Evolutionary conservation across 306 rosid species (phyloP).

Genomic region (Cicer cuneatum): DNA sequence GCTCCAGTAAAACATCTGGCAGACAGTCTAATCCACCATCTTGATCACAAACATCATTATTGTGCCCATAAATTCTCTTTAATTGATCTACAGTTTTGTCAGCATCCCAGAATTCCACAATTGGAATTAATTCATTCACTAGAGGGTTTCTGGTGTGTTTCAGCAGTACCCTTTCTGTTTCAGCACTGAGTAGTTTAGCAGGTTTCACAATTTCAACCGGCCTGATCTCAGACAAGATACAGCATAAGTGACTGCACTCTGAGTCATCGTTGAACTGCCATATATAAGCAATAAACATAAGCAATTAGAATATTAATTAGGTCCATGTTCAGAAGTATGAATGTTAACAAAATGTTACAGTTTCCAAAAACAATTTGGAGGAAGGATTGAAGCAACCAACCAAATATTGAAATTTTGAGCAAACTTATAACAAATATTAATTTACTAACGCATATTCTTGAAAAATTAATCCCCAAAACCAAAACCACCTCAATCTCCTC

Average conservation of each 20-base stretch:
- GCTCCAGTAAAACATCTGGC: conserved; percentile 77
- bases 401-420: conserved; percentile 30
- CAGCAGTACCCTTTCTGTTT: conserved; percentile 75
- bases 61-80: conserved; percentile 54
- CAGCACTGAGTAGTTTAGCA: conserved; percentile 74
- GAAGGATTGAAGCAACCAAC: conserved; percentile 36
- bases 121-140: conserved; percentile 87
- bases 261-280: conserved; percentile 82
- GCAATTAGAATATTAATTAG: conserved; percentile 27
- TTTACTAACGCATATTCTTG: conserved; percentile 23
- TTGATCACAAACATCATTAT: conserved; percentile 46
- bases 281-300: conserved; percentile 5
- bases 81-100: conserved; percentile 66
- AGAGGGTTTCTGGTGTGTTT: conserved; percentile 86
- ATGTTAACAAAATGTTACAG: not conserved
- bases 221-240: conserved; percentile 87
- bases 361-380: not conserved
- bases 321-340: conserved; percentile 5
- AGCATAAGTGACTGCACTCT: conserved; percentile 82
- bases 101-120: conserved; percentile 85
- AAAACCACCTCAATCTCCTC: conserved; percentile 13
- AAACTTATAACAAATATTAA: conserved; percentile 21
- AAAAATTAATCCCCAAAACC: conserved; percentile 4
- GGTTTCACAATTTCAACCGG: conserved; percentile 96
- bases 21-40: conserved; percentile 56